phyloP scores from a whole-genome alignment of 257 asterid species.

The Euphrasia confusa region DNA sequence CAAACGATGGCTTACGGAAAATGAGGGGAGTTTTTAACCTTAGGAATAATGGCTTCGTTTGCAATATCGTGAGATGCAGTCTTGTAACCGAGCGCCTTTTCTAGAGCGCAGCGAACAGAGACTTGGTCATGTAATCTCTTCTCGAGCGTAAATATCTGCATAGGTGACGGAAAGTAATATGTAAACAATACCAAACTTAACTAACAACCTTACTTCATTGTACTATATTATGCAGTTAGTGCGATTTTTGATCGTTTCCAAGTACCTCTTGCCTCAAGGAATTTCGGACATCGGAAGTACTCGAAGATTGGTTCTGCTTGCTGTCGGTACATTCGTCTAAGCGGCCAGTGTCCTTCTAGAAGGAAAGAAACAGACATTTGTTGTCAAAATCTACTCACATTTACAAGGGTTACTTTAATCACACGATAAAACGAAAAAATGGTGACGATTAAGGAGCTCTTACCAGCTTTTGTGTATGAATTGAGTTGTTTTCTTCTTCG shows the following conservation, averaged over 20 bases:
- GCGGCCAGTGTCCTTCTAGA: constrained; percentile 40
- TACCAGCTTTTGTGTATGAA: constrained; percentile 48
- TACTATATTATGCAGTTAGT: no score
- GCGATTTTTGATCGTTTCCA: no score
- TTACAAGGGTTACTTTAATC: neutral
- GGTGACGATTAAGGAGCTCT: constrained; percentile 22
- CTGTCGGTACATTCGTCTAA: constrained; percentile 29
- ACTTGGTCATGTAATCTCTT: constrained; percentile 79
- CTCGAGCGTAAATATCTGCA: constrained; percentile 73
- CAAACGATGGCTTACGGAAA: no score
- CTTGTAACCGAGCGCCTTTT: constrained; percentile 80
- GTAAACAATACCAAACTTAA: neutral
- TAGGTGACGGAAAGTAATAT: neutral
- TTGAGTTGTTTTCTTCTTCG: constrained; percentile 40
- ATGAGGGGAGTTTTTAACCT: constrained; percentile 34
- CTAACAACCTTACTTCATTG: no score
- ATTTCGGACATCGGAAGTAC: constrained; percentile 50
- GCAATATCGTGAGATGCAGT: constrained; percentile 40
- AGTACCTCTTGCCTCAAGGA: constrained; percentile 85
- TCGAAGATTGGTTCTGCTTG: constrained; percentile 48
- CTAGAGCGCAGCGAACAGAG: constrained; percentile 75
- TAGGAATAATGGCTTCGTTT: constrained; percentile 53
- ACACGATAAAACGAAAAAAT: neutral
- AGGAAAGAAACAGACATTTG: constrained; percentile 15
- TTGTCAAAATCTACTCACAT: constrained; percentile 12